Base-by-base conservation (phyloP, 805 yeast species). In the Dipodascopsis uninucleata region DNA sequence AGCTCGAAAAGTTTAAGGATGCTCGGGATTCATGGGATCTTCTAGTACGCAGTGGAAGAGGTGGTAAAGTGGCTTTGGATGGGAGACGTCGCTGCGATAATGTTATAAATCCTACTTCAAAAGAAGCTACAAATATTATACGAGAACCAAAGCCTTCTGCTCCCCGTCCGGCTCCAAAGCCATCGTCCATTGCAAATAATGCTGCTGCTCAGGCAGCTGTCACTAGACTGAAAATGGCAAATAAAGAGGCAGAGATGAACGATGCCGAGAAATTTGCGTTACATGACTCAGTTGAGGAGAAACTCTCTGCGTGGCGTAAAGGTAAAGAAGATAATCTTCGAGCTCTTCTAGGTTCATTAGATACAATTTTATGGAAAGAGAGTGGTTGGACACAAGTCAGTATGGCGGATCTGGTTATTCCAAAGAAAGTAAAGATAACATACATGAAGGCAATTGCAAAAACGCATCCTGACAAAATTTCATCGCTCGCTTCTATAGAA, bases 281-380 rank as follows among this genome's bases (percentile, higher is more conserved):
- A 10, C 78, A 79, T 42, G 96, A 87, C 56, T 58, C 63, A 14
- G 82, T 87, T 8, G 78, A 77, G 43, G 62, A 54, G 1, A 71
- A 71, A 48, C 65, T 88, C 5, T 66, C 71, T 23, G 39, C 52
- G 1, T 89, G 97, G 97, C 76, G 77, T 43, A 52, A 60, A 1
- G 89, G 90, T 5, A 85, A 87, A 57, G 89, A 82, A 55, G 82
- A 81, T 41, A 88, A 93, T 58, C 67, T 93, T 17, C 73, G 99
- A 36, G 83, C 82, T 1, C 70, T 93, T 45, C 69, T 93, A 25
- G 72, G 87, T 1, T 74, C 87, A 2, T 66, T 93, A 45, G 80
- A 85, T 28, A 63, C 67, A 1, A 73, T 93, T 14, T 65, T 93
- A 10, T 79, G 85, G 79, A 79, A 85, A 9, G 78, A 74, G 36